Percentiles rank a stretch among this genome's conserved stretches.
phyloP scores from a whole-genome alignment of 1,139 yeast genomes.

The Geotrichum carabidarum region DNA sequence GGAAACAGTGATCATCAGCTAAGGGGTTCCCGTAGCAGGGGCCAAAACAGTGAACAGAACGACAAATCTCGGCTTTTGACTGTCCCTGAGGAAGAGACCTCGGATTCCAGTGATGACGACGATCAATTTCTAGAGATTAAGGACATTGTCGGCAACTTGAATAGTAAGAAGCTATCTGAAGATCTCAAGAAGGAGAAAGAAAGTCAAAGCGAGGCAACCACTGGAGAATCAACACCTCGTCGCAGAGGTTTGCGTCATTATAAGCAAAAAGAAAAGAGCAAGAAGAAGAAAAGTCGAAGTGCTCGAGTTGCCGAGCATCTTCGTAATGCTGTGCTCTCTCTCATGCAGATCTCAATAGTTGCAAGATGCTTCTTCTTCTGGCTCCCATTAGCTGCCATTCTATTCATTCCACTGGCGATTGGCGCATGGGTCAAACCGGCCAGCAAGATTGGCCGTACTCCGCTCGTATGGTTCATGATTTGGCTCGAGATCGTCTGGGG shows the following conservation, averaged over 20 bases:
- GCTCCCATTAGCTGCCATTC: conserved; percentile 39
- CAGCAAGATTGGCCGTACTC: conserved; percentile 35
- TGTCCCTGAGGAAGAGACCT: conserved; percentile 5
- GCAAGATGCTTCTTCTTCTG: conserved; percentile 38
- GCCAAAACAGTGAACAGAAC: conserved; percentile 10
- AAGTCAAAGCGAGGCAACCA: conserved; percentile 18
- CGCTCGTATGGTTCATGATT: conserved; percentile 40
- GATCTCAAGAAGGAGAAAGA: conserved; percentile 11
- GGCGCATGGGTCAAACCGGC: conserved; percentile 39
- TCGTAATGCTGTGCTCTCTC: conserved; percentile 28
- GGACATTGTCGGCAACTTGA: conserved; percentile 29
- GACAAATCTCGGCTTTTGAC: not conserved
- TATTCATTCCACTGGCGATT: conserved; percentile 40
- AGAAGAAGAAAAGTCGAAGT: conserved; percentile 9
- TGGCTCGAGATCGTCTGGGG: conserved; percentile 45
- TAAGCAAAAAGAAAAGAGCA: conserved; percentile 10
- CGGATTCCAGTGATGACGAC: conserved; percentile 28
- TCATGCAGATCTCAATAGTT: conserved; percentile 33
- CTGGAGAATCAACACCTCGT: conserved; percentile 14
- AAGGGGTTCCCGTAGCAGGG: not conserved
- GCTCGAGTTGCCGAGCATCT: conserved; percentile 24
- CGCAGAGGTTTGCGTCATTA: conserved; percentile 20
- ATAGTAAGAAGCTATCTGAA: conserved; percentile 20
- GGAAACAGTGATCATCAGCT: not conserved
- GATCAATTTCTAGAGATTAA: conserved; percentile 31